Evolutionary conservation across 768 basidiomycete genomes (phyloP), one percentile per base, ranked within the genome.

Genomic region (Pisolithus marmoratus): DNA sequence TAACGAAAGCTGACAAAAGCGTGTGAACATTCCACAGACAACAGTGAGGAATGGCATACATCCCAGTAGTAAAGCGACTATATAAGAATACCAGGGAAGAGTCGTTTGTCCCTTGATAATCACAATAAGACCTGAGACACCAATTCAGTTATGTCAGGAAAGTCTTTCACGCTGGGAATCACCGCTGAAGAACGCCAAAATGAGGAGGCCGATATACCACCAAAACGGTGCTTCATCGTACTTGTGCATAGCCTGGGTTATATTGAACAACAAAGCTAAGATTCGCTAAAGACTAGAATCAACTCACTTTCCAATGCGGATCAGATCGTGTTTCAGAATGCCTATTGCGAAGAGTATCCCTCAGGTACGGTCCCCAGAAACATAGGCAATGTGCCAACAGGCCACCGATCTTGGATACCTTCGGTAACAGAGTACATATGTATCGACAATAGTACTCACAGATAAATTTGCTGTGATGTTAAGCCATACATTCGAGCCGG

Each of bases 141-240:
- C 12, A 34, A 14, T 14, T 34, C 2, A 34, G 34, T 34, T 34
- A 15, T 34, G 5, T 15, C 34, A 14, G 12, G 34, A 34, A 34
- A 2, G 34, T 4, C 15, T 5, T 34, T 34, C 34, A 14, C 1
- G 12, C 14, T 34, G 45, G 20, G 3, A 48, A 68, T 52, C 57
- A 81, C 82, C 83, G 19, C 80, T 79, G 29, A 81, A 61, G 68
- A 84, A 83, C 0, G 83, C 60, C 8, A 81, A 60, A 1, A 68
- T 59, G 2, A 83, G 64, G 38, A 83, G 71, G 27, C 71, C 59
- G 8, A 65, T 54, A 60, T 83, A 84, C 83, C 82, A 84, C 71
- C 77, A 82, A 75, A 72, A 74, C 2, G 82, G 82, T 0, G 73
- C 79, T 64, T 84, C 81, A 36, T 76, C 70, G 65, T 84, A 83